Base-by-base conservation (phyloP, 1,284 basidiomycete species). In the Megacollybia platyphylla region DNA sequence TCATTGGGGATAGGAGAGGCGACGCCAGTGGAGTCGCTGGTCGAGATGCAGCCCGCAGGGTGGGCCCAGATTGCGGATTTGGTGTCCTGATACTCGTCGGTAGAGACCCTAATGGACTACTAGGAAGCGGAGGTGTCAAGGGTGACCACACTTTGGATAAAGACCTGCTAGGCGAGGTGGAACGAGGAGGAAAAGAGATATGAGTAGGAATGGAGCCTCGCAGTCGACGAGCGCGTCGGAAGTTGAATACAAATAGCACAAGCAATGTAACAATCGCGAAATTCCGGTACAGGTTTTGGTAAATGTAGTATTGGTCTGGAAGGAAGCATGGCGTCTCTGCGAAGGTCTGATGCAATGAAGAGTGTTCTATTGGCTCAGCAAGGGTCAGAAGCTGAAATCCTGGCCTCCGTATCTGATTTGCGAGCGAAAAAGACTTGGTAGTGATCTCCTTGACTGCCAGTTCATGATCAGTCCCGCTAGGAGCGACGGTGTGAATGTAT, bases 301-400 rank as follows among this genome's bases (percentile, higher is more conserved):
- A 81, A 44, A 86, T 74, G 29, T 68, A 64, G 41, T 68, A 59
- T 49, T 83, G 79, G 56, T 85, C 71, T 6, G 86, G 86, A 38
- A 87, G 69, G 40, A 76, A 58, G 59, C 85, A 92, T 24, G 72
- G 71, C 3, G 58, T 55, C 51, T 81, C 76, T 34, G 67, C 67
- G 49, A 62, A 59, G 5, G 65, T 49, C 58, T 62, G 54, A 20
- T 56, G 10, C 8, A 46, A 39, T 6, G 31, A 34, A 24, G 20
- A 24, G 4, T 3, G 31, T 15, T 34, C 11, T 11, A 15, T 15
- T 7, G 31, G 31, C 10, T 34, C 31, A 7, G 15, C 7, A 4
- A 93, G 65, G 0, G 87, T 84, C 38, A 96, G 68, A 9, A 96
- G 70, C 48, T 92, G 87, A 56, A 93, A 88, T 18, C 89, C 91